phyloP scores from a whole-genome alignment of 805 yeast genomes.

The Scheffersomyces stipitis region DNA sequence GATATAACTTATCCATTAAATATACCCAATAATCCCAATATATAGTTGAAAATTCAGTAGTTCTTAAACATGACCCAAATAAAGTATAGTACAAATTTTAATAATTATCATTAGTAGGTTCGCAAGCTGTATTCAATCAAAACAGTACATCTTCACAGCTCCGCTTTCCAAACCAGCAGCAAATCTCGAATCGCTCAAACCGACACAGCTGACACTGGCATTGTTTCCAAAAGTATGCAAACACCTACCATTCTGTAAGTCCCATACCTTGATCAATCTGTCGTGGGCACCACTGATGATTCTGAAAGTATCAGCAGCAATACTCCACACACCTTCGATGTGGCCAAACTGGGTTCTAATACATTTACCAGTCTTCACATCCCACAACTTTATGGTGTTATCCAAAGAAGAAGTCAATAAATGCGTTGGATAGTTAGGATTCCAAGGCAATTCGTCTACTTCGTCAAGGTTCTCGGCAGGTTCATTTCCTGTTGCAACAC shows the following conservation, averaged over 20 bases:
- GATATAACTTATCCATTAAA: too few species aligned
- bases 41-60: too few species aligned
- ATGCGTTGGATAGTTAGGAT: constrained; percentile 68
- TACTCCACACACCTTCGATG: constrained; percentile 97
- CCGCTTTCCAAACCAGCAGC: constrained; percentile 92
- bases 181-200: constrained; percentile 82
- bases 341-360: constrained; percentile 95
- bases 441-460: constrained; percentile 9
- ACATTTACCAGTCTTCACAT: constrained; percentile 81
- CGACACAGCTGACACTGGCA: constrained; percentile 63
- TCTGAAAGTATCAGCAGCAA: constrained; percentile 93
- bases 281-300: constrained; percentile 95
- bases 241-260: constrained; percentile 89
- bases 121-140: too few species aligned
- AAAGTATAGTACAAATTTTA: too few species aligned
- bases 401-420: constrained; percentile 84
- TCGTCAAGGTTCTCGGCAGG: background rate
- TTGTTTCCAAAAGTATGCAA: constrained; percentile 89
- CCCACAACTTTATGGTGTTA: constrained; percentile 93
- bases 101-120: too few species aligned
- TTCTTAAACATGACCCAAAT: too few species aligned
- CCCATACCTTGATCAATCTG: constrained; percentile 89
- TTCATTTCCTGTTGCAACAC: background rate
- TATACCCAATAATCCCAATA: too few species aligned
- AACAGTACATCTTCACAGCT: constrained; percentile 77